Evolutionary conservation across 495 filamentous ascomycete species (phyloP).

Genomic region (Tetracladium marchalianum): DNA sequence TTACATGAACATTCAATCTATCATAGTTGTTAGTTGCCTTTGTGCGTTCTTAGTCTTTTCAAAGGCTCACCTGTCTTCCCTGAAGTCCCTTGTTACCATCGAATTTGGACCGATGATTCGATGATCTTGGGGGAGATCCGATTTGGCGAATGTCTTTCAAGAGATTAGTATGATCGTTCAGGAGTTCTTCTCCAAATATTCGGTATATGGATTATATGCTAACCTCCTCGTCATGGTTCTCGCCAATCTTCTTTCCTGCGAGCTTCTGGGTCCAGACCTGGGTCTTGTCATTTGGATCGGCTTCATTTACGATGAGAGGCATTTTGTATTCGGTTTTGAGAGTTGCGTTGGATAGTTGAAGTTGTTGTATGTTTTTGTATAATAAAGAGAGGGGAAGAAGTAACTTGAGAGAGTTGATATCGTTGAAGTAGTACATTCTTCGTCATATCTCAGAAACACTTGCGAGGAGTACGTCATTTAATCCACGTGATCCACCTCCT

Average conservation of each 20-base stretch:
- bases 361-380: background rate
- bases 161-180: background rate
- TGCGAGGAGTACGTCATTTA: background rate
- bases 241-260: conserved; percentile 61
- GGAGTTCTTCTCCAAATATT: background rate
- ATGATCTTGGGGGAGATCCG: conserved; percentile 56
- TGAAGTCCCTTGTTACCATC: conserved; percentile 53
- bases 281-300: conserved; percentile 44
- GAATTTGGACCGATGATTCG: conserved; percentile 56
- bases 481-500: background rate
- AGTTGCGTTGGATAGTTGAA: conserved; percentile 5
- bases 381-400: background rate
- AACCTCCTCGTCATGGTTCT: conserved; percentile 37
- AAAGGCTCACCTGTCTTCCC: conserved; percentile 41
- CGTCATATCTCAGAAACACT: background rate
- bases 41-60: background rate
- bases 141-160: conserved; percentile 61
- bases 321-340: conserved; percentile 36
- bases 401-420: too few species aligned
- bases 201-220: conserved; percentile 9
- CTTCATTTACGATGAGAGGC: conserved; percentile 74
- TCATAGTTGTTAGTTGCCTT: conserved; percentile 9
- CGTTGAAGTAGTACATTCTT: conserved; percentile 1
- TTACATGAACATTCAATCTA: conserved; percentile 64
- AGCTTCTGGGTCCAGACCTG: conserved; percentile 65